phyloP scores from a whole-genome alignment of 768 basidiomycete genomes.

The Tremella yokohamensis region DNA sequence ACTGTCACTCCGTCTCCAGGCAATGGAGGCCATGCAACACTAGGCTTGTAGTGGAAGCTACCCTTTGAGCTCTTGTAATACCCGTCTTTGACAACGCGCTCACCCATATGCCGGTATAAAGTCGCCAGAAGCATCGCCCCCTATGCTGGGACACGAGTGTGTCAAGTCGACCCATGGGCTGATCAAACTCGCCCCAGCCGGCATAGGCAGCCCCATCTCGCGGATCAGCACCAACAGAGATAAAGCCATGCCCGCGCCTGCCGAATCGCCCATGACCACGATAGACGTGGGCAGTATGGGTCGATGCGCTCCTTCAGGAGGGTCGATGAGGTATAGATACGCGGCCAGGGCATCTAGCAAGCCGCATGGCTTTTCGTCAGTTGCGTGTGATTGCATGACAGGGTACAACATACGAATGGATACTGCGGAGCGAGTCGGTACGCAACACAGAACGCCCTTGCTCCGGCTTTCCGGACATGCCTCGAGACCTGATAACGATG shows the following conservation, averaged over 20 bases:
- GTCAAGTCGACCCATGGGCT: conserved; percentile 50
- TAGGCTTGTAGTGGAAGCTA: conserved; percentile 46
- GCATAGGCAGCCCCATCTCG: conserved; percentile 48
- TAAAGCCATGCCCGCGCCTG: conserved; percentile 45
- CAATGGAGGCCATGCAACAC: conserved; percentile 40
- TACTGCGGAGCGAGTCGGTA: conserved; percentile 49
- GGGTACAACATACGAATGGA: conserved; percentile 36
- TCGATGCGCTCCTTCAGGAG: conserved; percentile 38
- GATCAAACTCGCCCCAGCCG: conserved; percentile 47
- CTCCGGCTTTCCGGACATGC: conserved; percentile 51
- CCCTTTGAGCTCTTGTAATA: not conserved
- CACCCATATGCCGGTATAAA: conserved; percentile 43
- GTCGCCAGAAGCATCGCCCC: conserved; percentile 36
- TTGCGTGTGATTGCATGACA: not conserved
- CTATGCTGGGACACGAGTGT: conserved; percentile 47
- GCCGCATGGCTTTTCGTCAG: conserved; percentile 35
- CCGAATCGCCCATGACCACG: conserved; percentile 49
- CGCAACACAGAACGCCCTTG: conserved; percentile 48
- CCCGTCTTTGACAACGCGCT: conserved; percentile 2
- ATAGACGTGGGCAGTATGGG: conserved; percentile 43
- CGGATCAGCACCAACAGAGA: conserved; percentile 44
- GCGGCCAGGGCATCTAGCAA: conserved; percentile 45
- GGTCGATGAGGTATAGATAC: conserved; percentile 47
- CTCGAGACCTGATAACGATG: conserved; percentile 52
- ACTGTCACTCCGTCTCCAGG: conserved; percentile 38